These are phyloP conservation scores for Leishmania gerbilli DNA, from an alignment of 208 protist genomes.

Conservation along the genomic window DNA sequence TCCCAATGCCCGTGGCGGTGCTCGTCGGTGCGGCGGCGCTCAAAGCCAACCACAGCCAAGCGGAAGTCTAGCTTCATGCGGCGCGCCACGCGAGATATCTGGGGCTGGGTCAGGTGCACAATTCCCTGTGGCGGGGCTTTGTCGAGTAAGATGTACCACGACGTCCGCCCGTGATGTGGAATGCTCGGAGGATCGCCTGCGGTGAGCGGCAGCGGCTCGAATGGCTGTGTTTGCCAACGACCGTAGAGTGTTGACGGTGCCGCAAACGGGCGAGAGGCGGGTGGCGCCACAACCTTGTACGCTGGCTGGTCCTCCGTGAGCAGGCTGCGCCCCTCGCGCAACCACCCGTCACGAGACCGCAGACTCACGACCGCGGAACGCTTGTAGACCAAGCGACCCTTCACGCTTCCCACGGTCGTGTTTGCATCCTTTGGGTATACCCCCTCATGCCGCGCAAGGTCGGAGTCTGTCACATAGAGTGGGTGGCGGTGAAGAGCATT, in stretches of 20 bases:
- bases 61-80: slow-evolving; percentile 83
- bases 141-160: slow-evolving; percentile 85
- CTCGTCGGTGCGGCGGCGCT: slow-evolving; percentile 62
- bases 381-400: slow-evolving; percentile 89
- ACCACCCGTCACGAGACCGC: slow-evolving; percentile 87
- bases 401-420: slow-evolving; percentile 82
- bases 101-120: slow-evolving; percentile 69
- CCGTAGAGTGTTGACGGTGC: slow-evolving; percentile 73
- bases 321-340: slow-evolving; percentile 80
- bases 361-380: slow-evolving; percentile 79
- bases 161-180: slow-evolving; percentile 73
- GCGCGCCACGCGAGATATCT: slow-evolving; percentile 82
- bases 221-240: slow-evolving; percentile 86
- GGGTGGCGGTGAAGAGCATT: slow-evolving; percentile 75
- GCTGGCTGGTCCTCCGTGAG: slow-evolving; percentile 52
- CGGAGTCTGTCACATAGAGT: slow-evolving; percentile 85
- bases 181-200: slow-evolving; percentile 55
- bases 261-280: slow-evolving; percentile 84
- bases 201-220: slow-evolving; percentile 70
- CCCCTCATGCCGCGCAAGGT: slow-evolving; percentile 76
- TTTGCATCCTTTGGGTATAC: slow-evolving; percentile 81
- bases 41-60: slow-evolving; percentile 77
- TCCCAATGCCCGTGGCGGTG: slow-evolving; percentile 79
- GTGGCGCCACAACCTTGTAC: slow-evolving; percentile 83
- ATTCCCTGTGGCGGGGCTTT: slow-evolving; percentile 53